These are phyloP conservation scores for Stentor roeselii DNA, from an alignment of 73 alveolate species.

Conservation along the genomic window DNA sequence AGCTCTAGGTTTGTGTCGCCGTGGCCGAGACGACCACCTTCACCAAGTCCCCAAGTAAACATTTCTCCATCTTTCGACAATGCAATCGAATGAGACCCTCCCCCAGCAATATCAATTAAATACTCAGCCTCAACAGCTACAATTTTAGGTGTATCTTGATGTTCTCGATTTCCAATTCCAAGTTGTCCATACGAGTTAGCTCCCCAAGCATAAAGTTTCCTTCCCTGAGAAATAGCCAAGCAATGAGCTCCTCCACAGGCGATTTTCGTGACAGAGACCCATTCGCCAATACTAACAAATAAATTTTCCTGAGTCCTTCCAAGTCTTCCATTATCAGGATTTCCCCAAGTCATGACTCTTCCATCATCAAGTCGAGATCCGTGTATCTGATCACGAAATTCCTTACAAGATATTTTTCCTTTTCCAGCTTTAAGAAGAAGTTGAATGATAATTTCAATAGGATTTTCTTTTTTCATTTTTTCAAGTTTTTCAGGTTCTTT, in stretches of 20 bases:
- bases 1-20: constrained; percentile 4
- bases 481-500: constrained; percentile 9
- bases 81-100: constrained; percentile 65
- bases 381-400: constrained; percentile 50
- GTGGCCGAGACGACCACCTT: constrained; percentile 64
- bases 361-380: constrained; percentile 52
- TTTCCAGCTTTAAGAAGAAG: neutral
- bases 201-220: constrained; percentile 63
- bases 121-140: constrained; percentile 29
- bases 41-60: constrained; percentile 56
- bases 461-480: neutral
- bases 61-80: constrained; percentile 51
- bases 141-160: constrained; percentile 31
- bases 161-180: constrained; percentile 52
- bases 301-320: constrained; percentile 34
- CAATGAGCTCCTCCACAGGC: constrained; percentile 89
- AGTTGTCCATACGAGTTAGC: constrained; percentile 62
- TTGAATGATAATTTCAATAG: too few relatives aligned
- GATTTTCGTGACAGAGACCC: constrained; percentile 41
- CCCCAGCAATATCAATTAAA: constrained; percentile 51
- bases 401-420: constrained; percentile 33
- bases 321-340: constrained; percentile 46
- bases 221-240: constrained; percentile 50
- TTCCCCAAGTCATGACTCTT: constrained; percentile 65
- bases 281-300: neutral